Conservation (phyloP, 768 basidiomycete genomes). For the Lentinula boryana region DNA sequence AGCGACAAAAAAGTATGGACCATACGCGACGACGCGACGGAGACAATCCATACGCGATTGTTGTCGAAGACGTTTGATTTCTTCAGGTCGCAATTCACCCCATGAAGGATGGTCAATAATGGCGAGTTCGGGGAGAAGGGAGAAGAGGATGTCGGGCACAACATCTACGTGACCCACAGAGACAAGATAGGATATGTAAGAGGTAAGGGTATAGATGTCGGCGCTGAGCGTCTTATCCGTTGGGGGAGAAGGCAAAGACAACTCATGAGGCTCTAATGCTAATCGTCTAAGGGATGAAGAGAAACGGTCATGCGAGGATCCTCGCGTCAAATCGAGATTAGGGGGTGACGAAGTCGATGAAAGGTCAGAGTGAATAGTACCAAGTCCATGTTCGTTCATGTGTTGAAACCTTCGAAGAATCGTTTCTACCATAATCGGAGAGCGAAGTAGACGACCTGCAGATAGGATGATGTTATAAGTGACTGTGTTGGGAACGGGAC, state of each 20-base stretch:
- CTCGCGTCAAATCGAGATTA: not conserved
- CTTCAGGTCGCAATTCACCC: slow-evolving; percentile 17
- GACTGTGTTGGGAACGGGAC: slow-evolving; percentile 20
- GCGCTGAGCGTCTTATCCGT: slow-evolving; percentile 11
- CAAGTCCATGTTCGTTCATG: slow-evolving; percentile 13
- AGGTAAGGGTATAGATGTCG: slow-evolving; percentile 43
- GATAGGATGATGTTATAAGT: slow-evolving; percentile 59
- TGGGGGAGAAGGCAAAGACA: slow-evolving; percentile 1
- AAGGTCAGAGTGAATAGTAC: not conserved
- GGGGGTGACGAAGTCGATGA: not conserved
- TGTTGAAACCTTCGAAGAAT: slow-evolving; percentile 23
- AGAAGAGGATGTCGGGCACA: slow-evolving; percentile 43
- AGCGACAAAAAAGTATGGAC: slow-evolving; percentile 54
- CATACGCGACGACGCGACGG: slow-evolving; percentile 39
- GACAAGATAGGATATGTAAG: slow-evolving; percentile 46
- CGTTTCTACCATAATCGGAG: slow-evolving; percentile 31
- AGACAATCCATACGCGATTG: slow-evolving; percentile 22
- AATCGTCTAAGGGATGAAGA: slow-evolving; percentile 3
- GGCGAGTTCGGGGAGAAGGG: slow-evolving; percentile 49
- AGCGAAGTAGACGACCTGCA: slow-evolving; percentile 44
- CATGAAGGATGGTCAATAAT: slow-evolving; percentile 32
- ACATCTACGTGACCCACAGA: slow-evolving; percentile 39
- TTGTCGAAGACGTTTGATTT: slow-evolving; percentile 12
- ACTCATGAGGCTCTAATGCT: slow-evolving; percentile 1
- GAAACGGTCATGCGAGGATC: not conserved